Evolutionary conservation across 164 flowering plant genomes (phyloP).

Genomic region (Vitis rotundifolia): DNA sequence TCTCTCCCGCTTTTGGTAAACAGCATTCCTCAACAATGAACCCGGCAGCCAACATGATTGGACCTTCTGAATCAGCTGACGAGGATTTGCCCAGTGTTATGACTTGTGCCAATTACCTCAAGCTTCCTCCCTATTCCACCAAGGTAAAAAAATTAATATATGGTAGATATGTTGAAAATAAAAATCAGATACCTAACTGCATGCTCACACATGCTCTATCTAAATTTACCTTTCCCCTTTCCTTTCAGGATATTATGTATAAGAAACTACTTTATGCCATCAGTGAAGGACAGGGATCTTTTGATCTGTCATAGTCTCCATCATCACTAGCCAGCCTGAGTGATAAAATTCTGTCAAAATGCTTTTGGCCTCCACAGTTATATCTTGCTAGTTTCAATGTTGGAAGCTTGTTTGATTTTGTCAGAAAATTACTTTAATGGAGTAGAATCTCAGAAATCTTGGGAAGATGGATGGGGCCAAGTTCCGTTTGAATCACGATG

Average conservation of each 20-base stretch:
- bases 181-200: too few relatives aligned
- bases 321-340: conserved; percentile 9
- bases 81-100: conserved; percentile 98
- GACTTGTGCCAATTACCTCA: conserved; percentile 99
- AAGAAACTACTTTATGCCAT: conserved; percentile 94
- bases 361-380: too few relatives aligned
- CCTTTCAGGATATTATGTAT: conserved; percentile 83
- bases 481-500: too few relatives aligned
- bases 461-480: too few relatives aligned
- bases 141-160: conserved; percentile 50
- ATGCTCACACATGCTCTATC: neutral
- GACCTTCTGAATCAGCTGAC: conserved; percentile 79
- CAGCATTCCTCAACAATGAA: conserved; percentile 79
- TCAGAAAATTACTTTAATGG: too few relatives aligned
- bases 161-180: too few relatives aligned
- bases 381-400: too few relatives aligned
- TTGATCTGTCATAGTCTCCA: conserved; percentile 75
- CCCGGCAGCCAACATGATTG: conserved; percentile 60
- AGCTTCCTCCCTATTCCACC: conserved; percentile 97
- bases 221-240: neutral
- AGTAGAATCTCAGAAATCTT: too few relatives aligned
- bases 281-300: conserved; percentile 97
- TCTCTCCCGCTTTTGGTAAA: too few relatives aligned
- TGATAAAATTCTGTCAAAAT: too few relatives aligned
- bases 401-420: too few relatives aligned